These are phyloP conservation scores for Escallonia herrerae DNA, from an alignment of 129 eudicot genomes.

Conservation along the genomic window DNA sequence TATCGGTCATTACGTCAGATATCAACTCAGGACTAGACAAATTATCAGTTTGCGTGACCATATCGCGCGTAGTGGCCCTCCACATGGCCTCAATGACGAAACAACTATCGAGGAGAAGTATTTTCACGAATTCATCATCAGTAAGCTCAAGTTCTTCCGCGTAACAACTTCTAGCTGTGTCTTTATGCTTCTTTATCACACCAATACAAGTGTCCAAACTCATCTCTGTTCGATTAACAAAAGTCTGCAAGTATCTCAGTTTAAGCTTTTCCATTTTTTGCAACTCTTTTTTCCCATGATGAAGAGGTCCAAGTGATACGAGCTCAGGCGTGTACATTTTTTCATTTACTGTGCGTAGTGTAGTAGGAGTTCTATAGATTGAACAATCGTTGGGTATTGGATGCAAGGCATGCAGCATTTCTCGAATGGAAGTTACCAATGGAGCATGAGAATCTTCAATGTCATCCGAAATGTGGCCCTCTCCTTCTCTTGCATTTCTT, in stretches of 20 bases:
- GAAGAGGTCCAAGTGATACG: slow-evolving; percentile 20
- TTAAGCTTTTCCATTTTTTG: slow-evolving; percentile 19
- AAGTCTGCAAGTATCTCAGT: slow-evolving; percentile 10
- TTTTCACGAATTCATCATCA: slow-evolving; percentile 7
- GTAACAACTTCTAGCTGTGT: slow-evolving; percentile 11
- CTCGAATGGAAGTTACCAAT: neutral
- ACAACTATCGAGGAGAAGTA: slow-evolving; percentile 16
- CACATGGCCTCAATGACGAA: slow-evolving; percentile 17
- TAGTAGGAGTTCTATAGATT: slow-evolving; percentile 3
- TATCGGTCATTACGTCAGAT: neutral
- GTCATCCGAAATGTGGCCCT: neutral
- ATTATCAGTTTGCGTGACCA: neutral
- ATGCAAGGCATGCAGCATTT: neutral
- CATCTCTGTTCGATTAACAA: slow-evolving; percentile 4
- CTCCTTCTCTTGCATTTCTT: neutral
- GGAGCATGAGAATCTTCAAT: neutral
- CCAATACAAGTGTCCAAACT: neutral
- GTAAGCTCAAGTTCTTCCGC: slow-evolving; percentile 3
- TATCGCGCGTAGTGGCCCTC: neutral
- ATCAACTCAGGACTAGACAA: neutral
- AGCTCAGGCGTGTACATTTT: slow-evolving; percentile 7
- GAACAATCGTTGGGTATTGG: neutral
- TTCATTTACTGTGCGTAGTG: neutral
- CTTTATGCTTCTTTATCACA: neutral
- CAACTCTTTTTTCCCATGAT: slow-evolving; percentile 8